phyloP scores from a whole-genome alignment of 2,329 filamentous ascomycete genomes.

The Talaromyces marneffei region DNA sequence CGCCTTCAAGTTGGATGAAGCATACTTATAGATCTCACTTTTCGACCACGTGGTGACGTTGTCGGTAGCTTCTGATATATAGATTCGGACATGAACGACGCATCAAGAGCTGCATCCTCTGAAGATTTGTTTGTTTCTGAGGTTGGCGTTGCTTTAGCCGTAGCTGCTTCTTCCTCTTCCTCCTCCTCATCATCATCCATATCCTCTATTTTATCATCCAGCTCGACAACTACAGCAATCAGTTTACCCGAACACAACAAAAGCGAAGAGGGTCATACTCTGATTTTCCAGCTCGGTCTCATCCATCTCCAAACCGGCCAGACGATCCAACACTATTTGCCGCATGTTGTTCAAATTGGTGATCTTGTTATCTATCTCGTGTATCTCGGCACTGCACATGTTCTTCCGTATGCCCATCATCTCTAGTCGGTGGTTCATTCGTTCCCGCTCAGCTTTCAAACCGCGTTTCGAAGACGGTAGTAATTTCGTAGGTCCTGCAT shows the following conservation, averaged over 20 bases:
- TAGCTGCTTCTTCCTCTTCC: conserved; percentile 46
- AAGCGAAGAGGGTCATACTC: conserved; percentile 46
- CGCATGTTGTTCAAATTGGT: conserved; percentile 89
- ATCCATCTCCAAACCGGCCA: conserved; percentile 83
- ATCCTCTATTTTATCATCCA: conserved; percentile 59
- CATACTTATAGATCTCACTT: conserved; percentile 41
- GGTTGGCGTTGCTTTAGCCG: conserved; percentile 34
- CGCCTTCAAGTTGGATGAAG: not conserved
- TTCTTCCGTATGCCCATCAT: conserved; percentile 91
- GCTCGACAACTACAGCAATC: conserved; percentile 44
- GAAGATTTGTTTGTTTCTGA: conserved; percentile 40
- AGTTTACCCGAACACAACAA: not conserved
- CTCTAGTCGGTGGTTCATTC: conserved; percentile 78
- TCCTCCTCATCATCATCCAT: conserved; percentile 36
- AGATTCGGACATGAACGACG: conserved; percentile 91
- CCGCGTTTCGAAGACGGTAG: conserved; percentile 62
- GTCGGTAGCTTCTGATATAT: conserved; percentile 87
- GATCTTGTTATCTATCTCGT: conserved; percentile 95
- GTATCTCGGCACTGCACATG: conserved; percentile 94
- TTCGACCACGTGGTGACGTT: conserved; percentile 55
- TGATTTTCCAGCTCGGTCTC: conserved; percentile 87
- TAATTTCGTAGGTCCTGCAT: conserved; percentile 52
- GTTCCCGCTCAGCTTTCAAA: conserved; percentile 72
- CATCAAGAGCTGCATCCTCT: conserved; percentile 48
- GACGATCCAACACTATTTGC: conserved; percentile 78